Percentiles rank a stretch among this genome's conserved stretches.
Conservation (phyloP, 1,284 basidiomycete species). For the Moesziomyces parantarcticus region DNA sequence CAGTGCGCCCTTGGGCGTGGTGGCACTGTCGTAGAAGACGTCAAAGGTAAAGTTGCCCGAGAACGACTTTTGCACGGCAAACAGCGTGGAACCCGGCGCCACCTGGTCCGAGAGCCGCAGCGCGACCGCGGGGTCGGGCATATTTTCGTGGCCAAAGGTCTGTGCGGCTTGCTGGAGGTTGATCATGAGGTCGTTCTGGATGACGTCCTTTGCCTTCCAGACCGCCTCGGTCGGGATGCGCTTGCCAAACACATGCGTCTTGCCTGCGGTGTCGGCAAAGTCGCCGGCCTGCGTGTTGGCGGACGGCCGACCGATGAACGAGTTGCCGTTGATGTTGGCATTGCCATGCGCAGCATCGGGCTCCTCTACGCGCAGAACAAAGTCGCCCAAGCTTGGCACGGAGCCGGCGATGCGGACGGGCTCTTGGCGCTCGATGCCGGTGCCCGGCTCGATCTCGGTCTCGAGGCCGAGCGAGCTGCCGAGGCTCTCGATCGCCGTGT, state of each 20-base stretch:
- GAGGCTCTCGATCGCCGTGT: constrained; percentile 84
- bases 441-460: constrained; percentile 74
- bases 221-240: constrained; percentile 75
- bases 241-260: constrained; percentile 79
- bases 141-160: constrained; percentile 71
- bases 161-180: constrained; percentile 74
- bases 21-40: constrained; percentile 80
- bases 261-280: constrained; percentile 77
- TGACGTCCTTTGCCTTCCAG: constrained; percentile 86
- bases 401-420: constrained; percentile 78
- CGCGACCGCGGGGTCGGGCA: constrained; percentile 82
- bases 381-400: constrained; percentile 82
- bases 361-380: constrained; percentile 82
- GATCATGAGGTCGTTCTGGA: constrained; percentile 76
- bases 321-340: constrained; percentile 71
- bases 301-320: constrained; percentile 30
- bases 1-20: constrained; percentile 74
- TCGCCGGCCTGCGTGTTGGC: constrained; percentile 73
- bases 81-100: constrained; percentile 80
- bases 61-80: constrained; percentile 83
- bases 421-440: constrained; percentile 71
- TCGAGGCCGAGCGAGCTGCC: constrained; percentile 78
- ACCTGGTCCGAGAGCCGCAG: constrained; percentile 81
- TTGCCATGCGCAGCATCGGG: constrained; percentile 70
- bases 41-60: constrained; percentile 87